Conservation (phyloP, 2,329 filamentous ascomycete species). For the Phyllosticta citriasiana region DNA sequence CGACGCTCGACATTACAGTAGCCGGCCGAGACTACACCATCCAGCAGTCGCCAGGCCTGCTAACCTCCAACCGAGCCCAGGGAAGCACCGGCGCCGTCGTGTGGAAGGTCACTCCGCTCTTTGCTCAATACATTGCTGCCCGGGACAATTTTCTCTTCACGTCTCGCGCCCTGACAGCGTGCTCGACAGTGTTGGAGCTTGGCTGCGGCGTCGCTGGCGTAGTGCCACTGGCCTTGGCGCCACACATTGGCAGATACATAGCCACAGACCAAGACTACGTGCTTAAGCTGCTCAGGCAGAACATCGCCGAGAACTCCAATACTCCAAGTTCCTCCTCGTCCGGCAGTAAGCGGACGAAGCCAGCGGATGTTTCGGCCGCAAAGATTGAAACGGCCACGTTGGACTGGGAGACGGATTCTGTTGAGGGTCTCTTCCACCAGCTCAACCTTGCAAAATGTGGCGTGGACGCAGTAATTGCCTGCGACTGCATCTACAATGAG, state of each 20-base stretch:
- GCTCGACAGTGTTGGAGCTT: conserved; percentile 64
- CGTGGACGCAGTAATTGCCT: conserved; percentile 70
- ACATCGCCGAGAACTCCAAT: conserved; percentile 54
- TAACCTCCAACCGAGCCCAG: conserved; percentile 63
- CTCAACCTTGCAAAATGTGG: conserved; percentile 37
- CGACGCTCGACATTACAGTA: conserved; percentile 43
- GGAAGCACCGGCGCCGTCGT: conserved; percentile 78
- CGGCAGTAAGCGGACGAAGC: conserved; percentile 1
- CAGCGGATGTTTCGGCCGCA: not conserved
- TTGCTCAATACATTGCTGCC: conserved; percentile 69
- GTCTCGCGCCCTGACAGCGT: conserved; percentile 40
- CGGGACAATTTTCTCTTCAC: conserved; percentile 53
- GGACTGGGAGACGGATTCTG: conserved; percentile 68
- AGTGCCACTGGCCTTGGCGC: conserved; percentile 58
- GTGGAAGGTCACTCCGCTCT: conserved; percentile 80
- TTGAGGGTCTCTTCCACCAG: conserved; percentile 37
- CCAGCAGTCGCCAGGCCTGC: conserved; percentile 71
- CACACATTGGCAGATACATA: conserved; percentile 54
- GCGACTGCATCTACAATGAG: conserved; percentile 95
- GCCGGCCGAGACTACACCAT: conserved; percentile 62
- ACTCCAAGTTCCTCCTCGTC: not conserved
- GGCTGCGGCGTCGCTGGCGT: conserved; percentile 82
- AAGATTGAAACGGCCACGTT: conserved; percentile 9
- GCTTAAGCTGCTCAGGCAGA: conserved; percentile 62
- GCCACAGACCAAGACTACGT: conserved; percentile 88